Conservation (phyloP, 164 flowering plant genomes). For the Warburgia ugandensis region DNA sequence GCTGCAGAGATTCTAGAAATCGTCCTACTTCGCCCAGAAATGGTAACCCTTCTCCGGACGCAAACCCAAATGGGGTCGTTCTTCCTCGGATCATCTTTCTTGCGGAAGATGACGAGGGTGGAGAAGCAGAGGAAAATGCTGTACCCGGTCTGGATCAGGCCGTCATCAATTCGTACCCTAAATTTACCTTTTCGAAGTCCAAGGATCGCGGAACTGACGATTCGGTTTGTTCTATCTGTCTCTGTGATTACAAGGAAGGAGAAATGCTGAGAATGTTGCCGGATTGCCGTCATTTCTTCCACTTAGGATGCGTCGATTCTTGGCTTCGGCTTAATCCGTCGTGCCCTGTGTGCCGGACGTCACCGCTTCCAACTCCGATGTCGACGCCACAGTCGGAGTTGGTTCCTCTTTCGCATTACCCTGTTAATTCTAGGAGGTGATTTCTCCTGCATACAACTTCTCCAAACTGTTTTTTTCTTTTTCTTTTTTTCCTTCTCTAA, state of each 20-base stretch:
- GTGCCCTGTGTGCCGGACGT: conserved; percentile 94
- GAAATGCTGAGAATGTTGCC: conserved; percentile 99
- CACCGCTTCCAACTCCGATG: conserved; percentile 91
- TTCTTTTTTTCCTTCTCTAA: background rate
- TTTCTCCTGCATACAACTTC: too few relatives aligned
- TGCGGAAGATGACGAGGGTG: conserved; percentile 34
- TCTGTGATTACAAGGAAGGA: conserved; percentile 71
- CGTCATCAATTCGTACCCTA: conserved; percentile 49
- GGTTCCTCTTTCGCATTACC: conserved; percentile 78
- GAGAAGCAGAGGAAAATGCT: conserved; percentile 6
- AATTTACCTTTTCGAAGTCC: conserved; percentile 31
- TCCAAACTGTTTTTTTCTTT: background rate
- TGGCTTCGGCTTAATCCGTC: conserved; percentile 85
- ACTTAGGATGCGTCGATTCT: conserved; percentile 74
- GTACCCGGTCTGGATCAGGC: conserved; percentile 41
- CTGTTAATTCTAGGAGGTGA: conserved; percentile 39
- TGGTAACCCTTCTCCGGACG: background rate
- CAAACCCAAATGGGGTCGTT: conserved; percentile 19
- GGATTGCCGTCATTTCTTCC: conserved; percentile 81
- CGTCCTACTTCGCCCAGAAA: background rate
- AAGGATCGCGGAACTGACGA: conserved; percentile 9
- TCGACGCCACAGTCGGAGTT: conserved; percentile 90
- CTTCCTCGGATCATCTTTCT: conserved; percentile 52
- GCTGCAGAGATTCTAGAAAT: conserved; percentile 25
- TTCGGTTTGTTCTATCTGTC: conserved; percentile 69